Evolutionary conservation across 257 asterid species (phyloP).

Genomic region (Ophiorrhiza pumila): DNA sequence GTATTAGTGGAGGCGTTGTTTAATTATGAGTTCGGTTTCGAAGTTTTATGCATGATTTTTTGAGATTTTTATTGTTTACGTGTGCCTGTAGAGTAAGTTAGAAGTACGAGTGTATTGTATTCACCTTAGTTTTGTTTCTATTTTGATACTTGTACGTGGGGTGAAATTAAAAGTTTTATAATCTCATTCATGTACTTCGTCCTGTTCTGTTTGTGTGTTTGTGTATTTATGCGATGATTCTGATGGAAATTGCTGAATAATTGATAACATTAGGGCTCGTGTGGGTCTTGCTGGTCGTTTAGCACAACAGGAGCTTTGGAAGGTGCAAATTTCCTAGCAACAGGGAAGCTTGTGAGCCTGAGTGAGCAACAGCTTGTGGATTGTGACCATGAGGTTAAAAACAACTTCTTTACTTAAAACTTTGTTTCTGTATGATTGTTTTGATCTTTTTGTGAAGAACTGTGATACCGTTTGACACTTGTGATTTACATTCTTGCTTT

Average conservation of each 20-base stretch:
- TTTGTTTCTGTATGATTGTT: too few relatives aligned
- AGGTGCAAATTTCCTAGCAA: slow-evolving; percentile 79
- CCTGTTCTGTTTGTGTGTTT: too few relatives aligned
- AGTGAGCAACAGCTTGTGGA: slow-evolving; percentile 95
- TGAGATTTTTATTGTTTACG: not conserved
- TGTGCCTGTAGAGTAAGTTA: too few relatives aligned
- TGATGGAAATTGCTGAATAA: not conserved
- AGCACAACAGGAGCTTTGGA: slow-evolving; percentile 89
- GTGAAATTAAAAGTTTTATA: not conserved
- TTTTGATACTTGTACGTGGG: not conserved
- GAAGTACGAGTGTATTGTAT: not conserved
- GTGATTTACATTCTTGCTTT: not conserved
- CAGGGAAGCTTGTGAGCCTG: slow-evolving; percentile 79
- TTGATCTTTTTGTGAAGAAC: not conserved
- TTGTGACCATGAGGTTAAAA: slow-evolving; percentile 79
- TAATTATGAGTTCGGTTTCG: not conserved
- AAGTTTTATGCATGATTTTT: slow-evolving; percentile 1
- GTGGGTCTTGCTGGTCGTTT: slow-evolving; percentile 95
- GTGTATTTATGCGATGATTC: not conserved
- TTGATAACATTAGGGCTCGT: slow-evolving; percentile 50
- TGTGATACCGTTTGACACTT: not conserved
- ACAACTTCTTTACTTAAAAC: not conserved
- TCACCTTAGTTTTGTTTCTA: not conserved
- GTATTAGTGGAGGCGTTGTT: not conserved
- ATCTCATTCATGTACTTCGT: not conserved